Conservation (phyloP, 2,329 filamentous ascomycete species). For the Nannizziopsis arthrosporioides region DNA sequence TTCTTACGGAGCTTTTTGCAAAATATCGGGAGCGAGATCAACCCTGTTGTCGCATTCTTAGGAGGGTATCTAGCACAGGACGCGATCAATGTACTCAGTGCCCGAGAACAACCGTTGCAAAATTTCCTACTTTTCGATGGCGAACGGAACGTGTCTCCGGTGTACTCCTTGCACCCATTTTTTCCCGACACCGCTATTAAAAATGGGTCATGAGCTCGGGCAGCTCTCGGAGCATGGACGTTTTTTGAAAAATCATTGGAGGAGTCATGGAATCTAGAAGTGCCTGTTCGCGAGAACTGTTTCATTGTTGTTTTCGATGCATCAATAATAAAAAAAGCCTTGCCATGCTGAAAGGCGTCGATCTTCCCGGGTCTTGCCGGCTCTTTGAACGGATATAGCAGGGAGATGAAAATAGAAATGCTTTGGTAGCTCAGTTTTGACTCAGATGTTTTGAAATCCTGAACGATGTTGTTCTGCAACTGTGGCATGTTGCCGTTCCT, state of each 20-base stretch:
- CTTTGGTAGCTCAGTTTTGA: too few species aligned
- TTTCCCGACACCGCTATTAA: conserved; percentile 25
- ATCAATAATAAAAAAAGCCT: too few species aligned
- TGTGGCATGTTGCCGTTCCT: too few species aligned
- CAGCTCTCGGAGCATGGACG: background rate
- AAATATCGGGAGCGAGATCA: conserved; percentile 72
- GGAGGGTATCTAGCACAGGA: conserved; percentile 89
- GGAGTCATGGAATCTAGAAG: background rate
- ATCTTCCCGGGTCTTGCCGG: too few species aligned
- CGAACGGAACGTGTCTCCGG: conserved; percentile 61
- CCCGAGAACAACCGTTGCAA: conserved; percentile 86
- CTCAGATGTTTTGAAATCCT: too few species aligned
- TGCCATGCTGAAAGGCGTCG: too few species aligned
- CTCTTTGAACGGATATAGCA: too few species aligned
- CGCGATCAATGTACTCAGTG: conserved; percentile 88
- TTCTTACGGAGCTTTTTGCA: conserved; percentile 76
- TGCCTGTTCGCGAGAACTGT: too few species aligned
- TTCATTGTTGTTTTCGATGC: too few species aligned
- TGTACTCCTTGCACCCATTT: conserved; percentile 70
- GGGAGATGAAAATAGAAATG: too few species aligned
- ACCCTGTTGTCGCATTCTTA: conserved; percentile 76
- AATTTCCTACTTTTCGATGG: conserved; percentile 91
- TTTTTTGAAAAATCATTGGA: background rate
- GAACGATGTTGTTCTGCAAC: too few species aligned
- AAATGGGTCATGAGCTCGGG: background rate